phyloP scores from a whole-genome alignment of 305 asterid species.

The Lippia alba region DNA sequence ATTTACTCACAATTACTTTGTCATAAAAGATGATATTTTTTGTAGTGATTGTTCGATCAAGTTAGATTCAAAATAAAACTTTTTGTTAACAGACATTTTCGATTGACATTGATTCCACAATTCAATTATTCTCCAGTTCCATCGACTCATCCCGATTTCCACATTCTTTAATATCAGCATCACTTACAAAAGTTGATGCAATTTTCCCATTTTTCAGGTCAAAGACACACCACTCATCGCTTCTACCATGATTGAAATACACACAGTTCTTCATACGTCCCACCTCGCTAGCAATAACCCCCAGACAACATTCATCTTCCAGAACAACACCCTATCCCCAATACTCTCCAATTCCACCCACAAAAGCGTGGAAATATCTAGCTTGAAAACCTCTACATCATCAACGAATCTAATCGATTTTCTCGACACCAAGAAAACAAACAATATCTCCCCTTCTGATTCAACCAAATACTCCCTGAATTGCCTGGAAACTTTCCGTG shows the following conservation, averaged over 20 bases:
- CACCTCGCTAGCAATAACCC: too few species aligned
- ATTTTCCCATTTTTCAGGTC: neutral
- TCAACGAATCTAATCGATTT: slow-evolving; percentile 40
- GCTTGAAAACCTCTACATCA: slow-evolving; percentile 51
- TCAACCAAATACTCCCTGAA: slow-evolving; percentile 49
- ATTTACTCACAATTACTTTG: too few species aligned
- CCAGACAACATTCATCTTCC: too few species aligned
- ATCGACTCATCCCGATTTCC: neutral
- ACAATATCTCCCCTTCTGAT: slow-evolving; percentile 49
- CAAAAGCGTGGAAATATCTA: slow-evolving; percentile 36
- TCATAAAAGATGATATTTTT: too few species aligned
- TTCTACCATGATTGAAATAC: slow-evolving; percentile 40
- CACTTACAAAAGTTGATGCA: neutral
- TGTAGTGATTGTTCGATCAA: too few species aligned
- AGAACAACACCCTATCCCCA: slow-evolving; percentile 41
- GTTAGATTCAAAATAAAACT: too few species aligned
- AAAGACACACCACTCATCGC: slow-evolving; percentile 41
- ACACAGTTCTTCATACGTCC: slow-evolving; percentile 31
- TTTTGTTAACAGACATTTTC: too few species aligned
- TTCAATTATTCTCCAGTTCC: neutral
- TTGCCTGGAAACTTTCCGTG: slow-evolving; percentile 36
- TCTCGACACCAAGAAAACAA: slow-evolving; percentile 47
- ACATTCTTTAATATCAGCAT: neutral
- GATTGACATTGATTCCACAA: neutral
- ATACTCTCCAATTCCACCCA: slow-evolving; percentile 44